These are phyloP conservation scores for Tremellales sp. DNA, from an alignment of 1,284 basidiomycete species.

Conservation along the genomic window DNA sequence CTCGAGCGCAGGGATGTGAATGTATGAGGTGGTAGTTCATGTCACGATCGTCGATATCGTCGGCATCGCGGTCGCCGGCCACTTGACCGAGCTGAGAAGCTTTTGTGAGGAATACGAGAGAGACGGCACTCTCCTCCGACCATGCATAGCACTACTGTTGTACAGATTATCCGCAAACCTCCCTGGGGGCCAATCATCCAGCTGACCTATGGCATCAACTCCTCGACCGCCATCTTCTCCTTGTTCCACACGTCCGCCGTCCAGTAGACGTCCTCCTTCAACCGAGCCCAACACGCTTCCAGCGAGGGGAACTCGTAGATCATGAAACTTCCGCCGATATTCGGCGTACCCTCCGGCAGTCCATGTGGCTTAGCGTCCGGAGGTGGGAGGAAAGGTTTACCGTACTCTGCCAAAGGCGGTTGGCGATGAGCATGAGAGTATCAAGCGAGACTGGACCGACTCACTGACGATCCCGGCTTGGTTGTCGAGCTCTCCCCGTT, in stretches of 20 bases:
- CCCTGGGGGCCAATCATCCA: too few relatives aligned
- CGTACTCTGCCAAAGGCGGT: constrained; percentile 8
- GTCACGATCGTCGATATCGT: too few relatives aligned
- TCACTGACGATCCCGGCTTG: constrained; percentile 24
- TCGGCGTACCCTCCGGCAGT: constrained; percentile 7
- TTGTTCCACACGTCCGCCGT: constrained; percentile 29
- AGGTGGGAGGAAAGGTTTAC: constrained; percentile 13
- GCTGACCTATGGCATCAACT: constrained; percentile 17
- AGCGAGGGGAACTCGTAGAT: constrained; percentile 19
- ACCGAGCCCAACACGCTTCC: constrained; percentile 19
- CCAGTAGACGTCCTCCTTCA: constrained; percentile 28
- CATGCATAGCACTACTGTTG: too few relatives aligned
- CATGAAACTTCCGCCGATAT: constrained; percentile 19
- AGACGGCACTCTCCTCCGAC: too few relatives aligned
- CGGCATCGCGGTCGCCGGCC: too few relatives aligned
- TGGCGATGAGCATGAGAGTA: too few relatives aligned
- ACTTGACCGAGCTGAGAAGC: too few relatives aligned
- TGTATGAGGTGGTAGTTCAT: too few relatives aligned
- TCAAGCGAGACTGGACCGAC: too few relatives aligned
- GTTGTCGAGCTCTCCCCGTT: constrained; percentile 19
- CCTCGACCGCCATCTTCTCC: constrained; percentile 21
- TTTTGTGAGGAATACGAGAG: too few relatives aligned
- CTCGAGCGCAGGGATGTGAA: constrained; percentile 4
- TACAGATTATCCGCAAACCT: too few relatives aligned
- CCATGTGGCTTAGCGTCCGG: constrained; percentile 10